phyloP scores from a whole-genome alignment of 2,329 filamentous ascomycete genomes.

The Penicillium sp. region DNA sequence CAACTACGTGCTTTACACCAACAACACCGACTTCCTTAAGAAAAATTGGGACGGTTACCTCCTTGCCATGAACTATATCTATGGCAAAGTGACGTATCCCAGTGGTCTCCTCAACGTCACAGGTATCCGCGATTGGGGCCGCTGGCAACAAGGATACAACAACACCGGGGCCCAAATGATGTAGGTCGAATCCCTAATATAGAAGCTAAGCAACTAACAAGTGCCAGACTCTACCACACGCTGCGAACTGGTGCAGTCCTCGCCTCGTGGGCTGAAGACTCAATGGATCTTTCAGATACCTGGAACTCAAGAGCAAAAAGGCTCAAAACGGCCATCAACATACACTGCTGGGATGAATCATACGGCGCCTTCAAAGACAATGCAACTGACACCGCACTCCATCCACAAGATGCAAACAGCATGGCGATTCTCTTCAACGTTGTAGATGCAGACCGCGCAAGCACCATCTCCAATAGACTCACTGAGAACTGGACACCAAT shows the following conservation, averaged over 20 bases:
- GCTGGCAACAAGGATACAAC: constrained; percentile 48
- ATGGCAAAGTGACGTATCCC: constrained; percentile 40
- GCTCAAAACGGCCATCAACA: constrained; percentile 46
- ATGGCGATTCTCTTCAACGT: constrained; percentile 51
- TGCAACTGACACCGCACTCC: constrained; percentile 46
- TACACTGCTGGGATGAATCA: constrained; percentile 46
- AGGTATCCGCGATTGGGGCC: constrained; percentile 49
- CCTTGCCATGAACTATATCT: constrained; percentile 45
- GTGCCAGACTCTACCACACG: constrained; percentile 47
- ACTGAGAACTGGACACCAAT: constrained; percentile 53
- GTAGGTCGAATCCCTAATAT: constrained; percentile 13
- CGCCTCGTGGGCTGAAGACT: constrained; percentile 46
- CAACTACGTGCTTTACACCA: constrained; percentile 54
- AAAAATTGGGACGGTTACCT: constrained; percentile 48
- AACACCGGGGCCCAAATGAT: constrained; percentile 52
- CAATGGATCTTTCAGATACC: constrained; percentile 32
- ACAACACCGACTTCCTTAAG: constrained; percentile 47
- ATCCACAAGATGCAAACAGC: constrained; percentile 58
- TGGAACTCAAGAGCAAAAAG: constrained; percentile 37
- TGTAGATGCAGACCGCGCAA: constrained; percentile 33
- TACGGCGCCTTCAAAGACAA: constrained; percentile 54
- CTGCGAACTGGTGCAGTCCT: constrained; percentile 51
- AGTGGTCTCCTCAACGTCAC: constrained; percentile 49
- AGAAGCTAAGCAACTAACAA: background rate
- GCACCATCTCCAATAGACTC: constrained; percentile 44